phyloP scores from a whole-genome alignment of 345 rosid species.

The Aurinia saxatilis region DNA sequence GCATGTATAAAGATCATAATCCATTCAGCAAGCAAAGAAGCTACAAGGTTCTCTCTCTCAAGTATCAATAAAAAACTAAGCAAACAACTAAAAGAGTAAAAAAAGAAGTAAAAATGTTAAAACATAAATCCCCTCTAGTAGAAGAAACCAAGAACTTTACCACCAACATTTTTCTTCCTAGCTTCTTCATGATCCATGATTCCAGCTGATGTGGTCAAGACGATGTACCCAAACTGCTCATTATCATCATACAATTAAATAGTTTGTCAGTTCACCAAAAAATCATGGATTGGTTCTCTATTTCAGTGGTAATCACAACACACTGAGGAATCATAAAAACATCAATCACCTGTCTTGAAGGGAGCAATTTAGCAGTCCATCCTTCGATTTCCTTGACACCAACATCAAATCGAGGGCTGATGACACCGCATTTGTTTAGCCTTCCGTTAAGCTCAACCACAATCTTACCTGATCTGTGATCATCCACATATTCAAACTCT shows the following conservation, averaged over 20 bases:
- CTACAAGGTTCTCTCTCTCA: background rate
- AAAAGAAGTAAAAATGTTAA: background rate
- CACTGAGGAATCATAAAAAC: no score
- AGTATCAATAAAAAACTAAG: background rate
- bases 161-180: constrained; percentile 21
- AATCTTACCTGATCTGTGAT: background rate
- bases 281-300: background rate
- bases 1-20: no score
- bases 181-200: constrained; percentile 28
- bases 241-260: background rate
- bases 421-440: constrained; percentile 34
- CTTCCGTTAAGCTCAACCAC: constrained; percentile 28
- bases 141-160: constrained; percentile 24
- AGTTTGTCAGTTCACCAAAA: background rate
- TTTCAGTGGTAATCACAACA: no score
- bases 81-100: background rate
- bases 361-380: constrained; percentile 39
- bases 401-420: constrained; percentile 34
- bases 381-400: constrained; percentile 35
- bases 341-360: constrained; percentile 31
- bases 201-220: constrained; percentile 21
- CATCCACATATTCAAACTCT: background rate
- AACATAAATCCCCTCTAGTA: background rate
- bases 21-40: no score
- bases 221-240: constrained; percentile 19